Percentiles rank a stretch among this genome's conserved stretches.
phyloP scores from a whole-genome alignment of 331 rosid species.

The Rosa hybrid region DNA sequence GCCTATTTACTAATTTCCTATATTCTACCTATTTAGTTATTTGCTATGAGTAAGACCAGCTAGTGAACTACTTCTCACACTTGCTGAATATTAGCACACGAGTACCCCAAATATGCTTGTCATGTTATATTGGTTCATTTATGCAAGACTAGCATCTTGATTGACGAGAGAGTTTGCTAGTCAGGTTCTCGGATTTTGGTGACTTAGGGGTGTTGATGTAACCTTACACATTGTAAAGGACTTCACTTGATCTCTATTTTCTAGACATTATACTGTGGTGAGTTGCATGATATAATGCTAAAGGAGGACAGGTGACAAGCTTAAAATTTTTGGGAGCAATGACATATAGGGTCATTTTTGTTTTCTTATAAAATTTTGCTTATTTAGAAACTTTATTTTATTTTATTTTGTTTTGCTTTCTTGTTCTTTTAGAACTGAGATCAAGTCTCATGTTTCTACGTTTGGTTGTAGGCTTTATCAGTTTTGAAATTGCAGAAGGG shows the following conservation, averaged over 20 bases:
- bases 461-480: slow-evolving; percentile 60
- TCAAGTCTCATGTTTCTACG: neutral
- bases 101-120: too few relatives aligned
- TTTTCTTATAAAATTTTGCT: neutral
- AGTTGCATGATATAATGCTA: neutral
- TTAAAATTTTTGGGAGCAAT: too few relatives aligned
- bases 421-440: neutral
- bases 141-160: too few relatives aligned
- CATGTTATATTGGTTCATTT: too few relatives aligned
- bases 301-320: neutral
- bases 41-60: neutral
- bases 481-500: slow-evolving; percentile 72
- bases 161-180: too few relatives aligned
- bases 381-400: neutral
- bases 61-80: too few relatives aligned
- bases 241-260: too few relatives aligned
- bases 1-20: too few relatives aligned
- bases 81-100: too few relatives aligned
- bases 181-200: too few relatives aligned
- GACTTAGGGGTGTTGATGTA: neutral
- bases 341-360: too few relatives aligned
- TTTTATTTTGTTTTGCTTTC: neutral
- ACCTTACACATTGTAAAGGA: neutral
- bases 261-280: too few relatives aligned
- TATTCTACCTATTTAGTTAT: neutral